A percentile compares a stretch with the other conserved stretches of the same genome.
Evolutionary conservation across 164 flowering plant genomes (phyloP).

Genomic region (Echeveria elegans): DNA sequence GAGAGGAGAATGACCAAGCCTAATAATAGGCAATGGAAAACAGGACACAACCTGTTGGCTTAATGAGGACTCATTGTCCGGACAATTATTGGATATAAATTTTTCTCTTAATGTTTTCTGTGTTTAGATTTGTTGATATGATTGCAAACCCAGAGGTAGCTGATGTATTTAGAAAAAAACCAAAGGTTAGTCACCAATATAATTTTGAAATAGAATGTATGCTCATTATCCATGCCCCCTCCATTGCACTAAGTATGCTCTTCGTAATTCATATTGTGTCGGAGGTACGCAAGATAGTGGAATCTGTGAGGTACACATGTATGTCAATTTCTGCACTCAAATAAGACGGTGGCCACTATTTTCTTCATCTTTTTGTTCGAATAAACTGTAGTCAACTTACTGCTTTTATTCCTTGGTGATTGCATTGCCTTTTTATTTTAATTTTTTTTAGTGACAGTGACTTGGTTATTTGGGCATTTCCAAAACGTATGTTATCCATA

Average conservation of each 20-base stretch:
- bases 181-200: conserved; percentile 50
- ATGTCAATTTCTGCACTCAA: conserved; percentile 11
- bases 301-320: conserved; percentile 84
- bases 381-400: no score
- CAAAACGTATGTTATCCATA: no score
- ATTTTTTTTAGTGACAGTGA: no score
- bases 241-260: background rate
- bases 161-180: conserved; percentile 68
- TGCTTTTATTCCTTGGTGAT: no score
- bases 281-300: conserved; percentile 78
- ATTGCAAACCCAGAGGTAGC: conserved; percentile 95
- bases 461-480: no score
- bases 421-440: background rate
- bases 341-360: background rate
- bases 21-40: no score
- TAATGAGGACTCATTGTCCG: no score
- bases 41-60: no score
- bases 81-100: no score
- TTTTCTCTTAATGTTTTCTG: background rate
- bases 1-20: no score
- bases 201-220: background rate
- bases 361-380: no score
- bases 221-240: background rate
- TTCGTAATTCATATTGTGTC: conserved; percentile 40
- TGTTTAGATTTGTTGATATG: conserved; percentile 83